phyloP scores from a whole-genome alignment of 768 basidiomycete genomes.

The Pisolithus sp. region DNA sequence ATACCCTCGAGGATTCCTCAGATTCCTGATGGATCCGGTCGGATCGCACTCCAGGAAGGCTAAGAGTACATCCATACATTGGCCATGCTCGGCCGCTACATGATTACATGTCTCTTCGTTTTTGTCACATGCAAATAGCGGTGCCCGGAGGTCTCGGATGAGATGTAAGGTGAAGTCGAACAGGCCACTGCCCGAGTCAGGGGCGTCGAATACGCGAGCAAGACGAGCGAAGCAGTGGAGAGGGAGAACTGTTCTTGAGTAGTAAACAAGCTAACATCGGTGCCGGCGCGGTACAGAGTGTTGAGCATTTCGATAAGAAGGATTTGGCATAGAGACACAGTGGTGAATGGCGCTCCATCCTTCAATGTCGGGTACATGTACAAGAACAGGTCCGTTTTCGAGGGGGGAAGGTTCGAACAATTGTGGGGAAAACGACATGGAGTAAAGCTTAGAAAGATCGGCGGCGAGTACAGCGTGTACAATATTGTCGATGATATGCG shows the following conservation, averaged over 20 bases:
- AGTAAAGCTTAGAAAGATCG: conserved; percentile 46
- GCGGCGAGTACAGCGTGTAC: conserved; percentile 46
- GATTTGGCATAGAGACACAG: conserved; percentile 49
- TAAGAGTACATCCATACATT: conserved; percentile 56
- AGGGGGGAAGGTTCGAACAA: conserved; percentile 38
- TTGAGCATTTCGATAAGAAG: conserved; percentile 60
- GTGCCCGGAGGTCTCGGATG: conserved; percentile 62
- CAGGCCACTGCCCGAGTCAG: conserved; percentile 34
- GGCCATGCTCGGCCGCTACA: conserved; percentile 69
- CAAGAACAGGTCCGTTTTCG: conserved; percentile 40
- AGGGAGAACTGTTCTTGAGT: conserved; percentile 51
- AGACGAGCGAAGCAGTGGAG: conserved; percentile 51
- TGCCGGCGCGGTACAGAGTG: conserved; percentile 68
- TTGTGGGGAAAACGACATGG: conserved; percentile 47
- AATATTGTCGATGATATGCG: conserved; percentile 43
- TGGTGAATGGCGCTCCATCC: conserved; percentile 75
- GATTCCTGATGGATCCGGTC: conserved; percentile 45
- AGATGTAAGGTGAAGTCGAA: conserved; percentile 62
- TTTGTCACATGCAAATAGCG: conserved; percentile 57
- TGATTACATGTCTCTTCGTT: conserved; percentile 75
- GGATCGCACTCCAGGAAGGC: conserved; percentile 63
- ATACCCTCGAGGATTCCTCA: conserved; percentile 65
- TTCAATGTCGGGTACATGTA: conserved; percentile 59
- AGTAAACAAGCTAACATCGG: conserved; percentile 68
- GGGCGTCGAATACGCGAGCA: conserved; percentile 26